These are phyloP conservation scores for Skeletonema grethae DNA, from an alignment of 108 stramenopile species.

Conservation along the genomic window DNA sequence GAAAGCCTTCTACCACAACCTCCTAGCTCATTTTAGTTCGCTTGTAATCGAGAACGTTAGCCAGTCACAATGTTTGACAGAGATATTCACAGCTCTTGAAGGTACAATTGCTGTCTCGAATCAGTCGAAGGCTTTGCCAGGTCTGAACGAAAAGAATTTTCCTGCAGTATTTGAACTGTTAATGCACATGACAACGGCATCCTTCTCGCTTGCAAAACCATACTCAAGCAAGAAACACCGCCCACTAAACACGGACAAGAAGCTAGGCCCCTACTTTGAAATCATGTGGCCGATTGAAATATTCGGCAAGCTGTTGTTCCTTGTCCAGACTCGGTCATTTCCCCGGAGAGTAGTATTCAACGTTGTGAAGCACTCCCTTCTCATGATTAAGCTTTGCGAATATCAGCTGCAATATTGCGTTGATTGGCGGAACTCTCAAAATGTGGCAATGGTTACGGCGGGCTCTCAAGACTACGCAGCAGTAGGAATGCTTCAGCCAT, in stretches of 20 bases:
- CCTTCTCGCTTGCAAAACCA: slow-evolving; percentile 38
- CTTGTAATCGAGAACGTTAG: slow-evolving; percentile 19
- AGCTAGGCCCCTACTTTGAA: slow-evolving; percentile 21
- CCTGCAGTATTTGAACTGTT: slow-evolving; percentile 35
- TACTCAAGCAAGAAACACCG: slow-evolving; percentile 5
- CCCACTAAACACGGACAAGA: not conserved
- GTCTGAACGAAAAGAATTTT: slow-evolving; percentile 27
- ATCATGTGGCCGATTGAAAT: slow-evolving; percentile 19
- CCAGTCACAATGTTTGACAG: slow-evolving; percentile 10
- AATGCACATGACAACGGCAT: slow-evolving; percentile 22
- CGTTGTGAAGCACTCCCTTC: slow-evolving; percentile 18
- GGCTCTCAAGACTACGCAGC: slow-evolving; percentile 27
- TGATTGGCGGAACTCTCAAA: slow-evolving; percentile 37
- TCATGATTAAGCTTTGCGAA: slow-evolving; percentile 25
- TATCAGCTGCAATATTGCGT: slow-evolving; percentile 34
- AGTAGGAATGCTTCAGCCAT: slow-evolving; percentile 31
- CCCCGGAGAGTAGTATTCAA: slow-evolving; percentile 10
- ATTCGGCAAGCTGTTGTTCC: slow-evolving; percentile 16
- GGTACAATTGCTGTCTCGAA: not conserved
- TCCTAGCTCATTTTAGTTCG: slow-evolving; percentile 38
- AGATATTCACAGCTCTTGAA: slow-evolving; percentile 21
- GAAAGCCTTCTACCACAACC: slow-evolving; percentile 26
- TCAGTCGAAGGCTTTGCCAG: slow-evolving; percentile 9
- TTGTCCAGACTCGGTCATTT: slow-evolving; percentile 18
- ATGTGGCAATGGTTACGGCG: slow-evolving; percentile 1